Conservation (phyloP, 2,329 filamentous ascomycete species). For the Paraphoma chrysanthemicola region DNA sequence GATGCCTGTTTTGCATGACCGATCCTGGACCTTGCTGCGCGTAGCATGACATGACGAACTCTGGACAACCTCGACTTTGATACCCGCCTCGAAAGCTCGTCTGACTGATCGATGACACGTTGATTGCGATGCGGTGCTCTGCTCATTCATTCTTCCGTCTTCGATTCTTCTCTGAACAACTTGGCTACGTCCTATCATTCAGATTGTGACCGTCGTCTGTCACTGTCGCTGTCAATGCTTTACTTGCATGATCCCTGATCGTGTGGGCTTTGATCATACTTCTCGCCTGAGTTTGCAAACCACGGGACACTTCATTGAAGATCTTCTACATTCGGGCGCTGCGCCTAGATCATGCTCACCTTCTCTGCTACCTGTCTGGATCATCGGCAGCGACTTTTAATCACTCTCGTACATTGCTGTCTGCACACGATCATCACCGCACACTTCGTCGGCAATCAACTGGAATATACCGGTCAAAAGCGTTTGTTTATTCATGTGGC, state of each 20-base stretch:
- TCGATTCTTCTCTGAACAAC: neutral
- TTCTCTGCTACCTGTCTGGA: neutral
- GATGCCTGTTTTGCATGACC: constrained; percentile 48
- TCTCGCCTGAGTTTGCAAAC: neutral
- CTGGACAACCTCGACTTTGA: constrained; percentile 30
- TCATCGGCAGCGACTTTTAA: neutral
- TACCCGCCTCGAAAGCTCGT: constrained; percentile 19
- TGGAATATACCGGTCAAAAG: too few relatives aligned
- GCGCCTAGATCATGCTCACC: neutral
- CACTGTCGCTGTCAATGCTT: constrained; percentile 9
- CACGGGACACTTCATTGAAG: neutral
- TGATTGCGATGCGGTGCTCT: constrained; percentile 25
- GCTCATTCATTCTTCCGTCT: constrained; percentile 10
- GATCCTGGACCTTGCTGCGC: constrained; percentile 32
- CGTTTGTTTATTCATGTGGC: too few relatives aligned
- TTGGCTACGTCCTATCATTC: neutral
- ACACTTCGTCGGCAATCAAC: too few relatives aligned
- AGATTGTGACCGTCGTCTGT: neutral
- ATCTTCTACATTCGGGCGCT: neutral
- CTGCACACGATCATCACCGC: too few relatives aligned
- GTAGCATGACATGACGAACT: constrained; percentile 31
- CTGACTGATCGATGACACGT: constrained; percentile 27
- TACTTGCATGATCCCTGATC: constrained; percentile 20
- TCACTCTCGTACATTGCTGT: too few relatives aligned
- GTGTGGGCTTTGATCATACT: constrained; percentile 6